Conservation (phyloP, 129 eudicot genomes). For the Lactuca saligna region DNA sequence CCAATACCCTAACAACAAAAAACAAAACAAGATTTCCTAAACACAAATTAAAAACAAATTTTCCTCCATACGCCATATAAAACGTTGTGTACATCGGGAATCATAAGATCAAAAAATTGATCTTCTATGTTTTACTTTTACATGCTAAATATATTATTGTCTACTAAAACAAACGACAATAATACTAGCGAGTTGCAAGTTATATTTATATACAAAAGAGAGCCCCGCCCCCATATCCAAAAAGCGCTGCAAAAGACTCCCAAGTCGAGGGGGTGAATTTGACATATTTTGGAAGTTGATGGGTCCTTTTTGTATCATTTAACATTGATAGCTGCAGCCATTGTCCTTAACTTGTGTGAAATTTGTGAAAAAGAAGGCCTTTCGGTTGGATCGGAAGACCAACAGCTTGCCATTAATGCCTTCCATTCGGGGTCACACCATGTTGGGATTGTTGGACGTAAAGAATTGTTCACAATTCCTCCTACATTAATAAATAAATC, state of each 20-base stretch:
- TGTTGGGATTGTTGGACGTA: conserved; percentile 89
- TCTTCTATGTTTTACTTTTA: conserved; percentile 21
- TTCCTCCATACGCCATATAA: neutral
- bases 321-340: conserved; percentile 97
- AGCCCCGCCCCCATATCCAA: neutral
- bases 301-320: conserved; percentile 40
- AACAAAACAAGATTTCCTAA: too few relatives aligned
- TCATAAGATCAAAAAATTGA: conserved; percentile 17
- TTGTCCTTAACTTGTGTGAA: conserved; percentile 79
- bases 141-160: conserved; percentile 32
- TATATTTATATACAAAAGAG: conserved; percentile 22
- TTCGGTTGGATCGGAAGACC: conserved; percentile 79
- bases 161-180: conserved; percentile 41
- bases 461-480: conserved; percentile 83
- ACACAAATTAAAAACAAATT: neutral
- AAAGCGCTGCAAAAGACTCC: conserved; percentile 22
- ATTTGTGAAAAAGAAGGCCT: conserved; percentile 95
- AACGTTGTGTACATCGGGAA: neutral
- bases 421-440: conserved; percentile 99
- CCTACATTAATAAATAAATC: conserved; percentile 40
- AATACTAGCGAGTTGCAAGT: conserved; percentile 23
- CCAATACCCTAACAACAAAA: neutral
- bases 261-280: conserved; percentile 2
- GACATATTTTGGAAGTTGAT: neutral
- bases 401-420: conserved; percentile 78